Conservation (phyloP, 345 rosid genomes). For the Hibiscus tridactylites region DNA sequence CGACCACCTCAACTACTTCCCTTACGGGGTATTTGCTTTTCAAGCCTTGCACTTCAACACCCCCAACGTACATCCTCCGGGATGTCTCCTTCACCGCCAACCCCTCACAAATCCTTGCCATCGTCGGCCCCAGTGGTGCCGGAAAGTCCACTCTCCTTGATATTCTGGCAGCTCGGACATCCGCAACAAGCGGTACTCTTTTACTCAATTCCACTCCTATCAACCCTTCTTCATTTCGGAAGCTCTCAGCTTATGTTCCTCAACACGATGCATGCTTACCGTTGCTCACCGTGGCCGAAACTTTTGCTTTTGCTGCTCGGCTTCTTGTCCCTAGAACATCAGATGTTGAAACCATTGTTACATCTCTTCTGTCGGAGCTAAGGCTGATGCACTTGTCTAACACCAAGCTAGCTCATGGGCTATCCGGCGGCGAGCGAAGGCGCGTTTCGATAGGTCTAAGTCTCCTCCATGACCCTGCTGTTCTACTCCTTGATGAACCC, state of each 20-base stretch:
- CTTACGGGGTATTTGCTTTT: slow-evolving; percentile 25
- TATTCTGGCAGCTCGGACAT: slow-evolving; percentile 71
- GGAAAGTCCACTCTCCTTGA: slow-evolving; percentile 95
- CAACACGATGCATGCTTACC: slow-evolving; percentile 77
- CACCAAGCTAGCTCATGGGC: slow-evolving; percentile 42
- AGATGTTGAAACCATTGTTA: slow-evolving; percentile 29
- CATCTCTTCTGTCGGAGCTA: slow-evolving; percentile 55
- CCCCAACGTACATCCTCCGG: slow-evolving; percentile 52
- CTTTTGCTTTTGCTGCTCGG: slow-evolving; percentile 62
- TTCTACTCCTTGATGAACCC: slow-evolving; percentile 84
- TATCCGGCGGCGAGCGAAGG: slow-evolving; percentile 82
- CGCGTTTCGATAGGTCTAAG: slow-evolving; percentile 83
- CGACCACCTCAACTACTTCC: slow-evolving; percentile 19
- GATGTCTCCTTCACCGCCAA: slow-evolving; percentile 66
- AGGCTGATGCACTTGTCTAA: slow-evolving; percentile 48
- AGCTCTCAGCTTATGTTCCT: slow-evolving; percentile 81
- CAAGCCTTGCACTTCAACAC: slow-evolving; percentile 30
- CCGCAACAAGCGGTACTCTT: slow-evolving; percentile 65
- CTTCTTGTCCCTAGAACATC: slow-evolving; percentile 47
- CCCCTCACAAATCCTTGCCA: slow-evolving; percentile 81
- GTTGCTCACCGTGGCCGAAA: slow-evolving; percentile 68
- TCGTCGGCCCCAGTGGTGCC: slow-evolving; percentile 95
- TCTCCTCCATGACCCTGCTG: slow-evolving; percentile 78
- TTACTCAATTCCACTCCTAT: slow-evolving; percentile 63
- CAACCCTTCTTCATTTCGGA: slow-evolving; percentile 72